A percentile compares a stretch with the other conserved stretches of the same genome.
These are phyloP conservation scores for Aristolochia californica DNA, from an alignment of 164 flowering plant genomes.

Conservation along the genomic window DNA sequence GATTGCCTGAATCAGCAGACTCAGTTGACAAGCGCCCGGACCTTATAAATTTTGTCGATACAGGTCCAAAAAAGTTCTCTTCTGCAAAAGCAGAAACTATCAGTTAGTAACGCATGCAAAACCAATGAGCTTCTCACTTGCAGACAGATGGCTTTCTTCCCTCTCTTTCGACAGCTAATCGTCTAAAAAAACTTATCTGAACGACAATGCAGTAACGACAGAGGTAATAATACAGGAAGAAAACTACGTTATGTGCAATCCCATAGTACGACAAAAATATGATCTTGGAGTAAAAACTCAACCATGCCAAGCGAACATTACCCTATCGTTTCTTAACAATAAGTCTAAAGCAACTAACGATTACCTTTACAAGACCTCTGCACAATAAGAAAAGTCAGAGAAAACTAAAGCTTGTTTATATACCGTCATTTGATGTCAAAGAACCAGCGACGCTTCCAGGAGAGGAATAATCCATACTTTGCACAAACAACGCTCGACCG, in stretches of 20 bases:
- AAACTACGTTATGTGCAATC: no score
- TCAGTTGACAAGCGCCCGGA: constrained; percentile 51
- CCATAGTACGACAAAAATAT: no score
- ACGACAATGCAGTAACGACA: no score
- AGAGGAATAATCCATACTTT: constrained; percentile 43
- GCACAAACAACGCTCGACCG: constrained; percentile 34
- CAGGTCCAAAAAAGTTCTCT: constrained; percentile 78
- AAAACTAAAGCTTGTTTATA: constrained; percentile 5
- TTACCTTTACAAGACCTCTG: background rate
- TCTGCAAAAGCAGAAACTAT: constrained; percentile 29
- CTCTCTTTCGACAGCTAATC: no score
- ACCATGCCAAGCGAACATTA: no score
- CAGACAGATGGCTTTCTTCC: background rate
- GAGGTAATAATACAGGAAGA: no score
- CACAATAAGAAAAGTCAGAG: background rate
- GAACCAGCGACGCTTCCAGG: constrained; percentile 45
- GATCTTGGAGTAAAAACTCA: no score
- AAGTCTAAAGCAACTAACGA: no score
- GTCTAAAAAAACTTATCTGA: no score
- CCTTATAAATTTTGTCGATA: constrained; percentile 67
- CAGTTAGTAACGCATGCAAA: background rate
- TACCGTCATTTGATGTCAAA: constrained; percentile 58
- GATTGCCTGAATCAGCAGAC: constrained; percentile 54
- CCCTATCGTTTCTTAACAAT: no score
- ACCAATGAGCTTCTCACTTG: background rate